phyloP scores from a whole-genome alignment of 2,329 filamentous ascomycete species.

The Emergomyces orientalis region DNA sequence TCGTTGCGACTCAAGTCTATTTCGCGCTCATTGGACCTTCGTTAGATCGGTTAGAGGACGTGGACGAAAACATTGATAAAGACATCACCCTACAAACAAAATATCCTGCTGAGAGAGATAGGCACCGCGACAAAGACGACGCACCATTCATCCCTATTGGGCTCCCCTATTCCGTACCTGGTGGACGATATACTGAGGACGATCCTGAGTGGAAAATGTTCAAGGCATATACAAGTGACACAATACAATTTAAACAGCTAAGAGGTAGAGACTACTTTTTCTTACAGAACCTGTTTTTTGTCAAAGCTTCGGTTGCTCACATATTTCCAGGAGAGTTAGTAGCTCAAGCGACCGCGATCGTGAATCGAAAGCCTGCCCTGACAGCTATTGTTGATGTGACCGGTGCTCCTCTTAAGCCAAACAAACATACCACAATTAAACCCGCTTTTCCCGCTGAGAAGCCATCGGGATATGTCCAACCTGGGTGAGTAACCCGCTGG shows the following conservation, averaged over 20 bases:
- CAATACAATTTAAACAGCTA: not conserved
- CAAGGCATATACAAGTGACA: constrained; percentile 4
- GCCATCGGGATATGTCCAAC: constrained; percentile 10
- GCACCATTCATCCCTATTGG: constrained; percentile 14
- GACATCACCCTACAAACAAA: not conserved
- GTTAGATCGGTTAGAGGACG: not conserved
- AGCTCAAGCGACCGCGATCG: not conserved
- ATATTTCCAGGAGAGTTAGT: not conserved
- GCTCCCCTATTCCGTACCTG: constrained; percentile 9
- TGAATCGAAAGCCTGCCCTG: not conserved
- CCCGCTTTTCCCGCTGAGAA: constrained; percentile 8
- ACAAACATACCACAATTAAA: not conserved
- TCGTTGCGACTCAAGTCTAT: constrained; percentile 1
- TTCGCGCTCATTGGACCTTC: not conserved
- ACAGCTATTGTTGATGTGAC: not conserved
- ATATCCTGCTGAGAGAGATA: constrained; percentile 6
- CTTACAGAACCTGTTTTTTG: not conserved
- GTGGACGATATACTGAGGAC: constrained; percentile 6
- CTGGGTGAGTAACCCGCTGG: constrained; percentile 10
- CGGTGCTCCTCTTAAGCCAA: constrained; percentile 4
- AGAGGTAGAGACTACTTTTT: not conserved
- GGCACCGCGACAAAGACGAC: not conserved
- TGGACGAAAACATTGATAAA: not conserved
- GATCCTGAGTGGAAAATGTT: constrained; percentile 13
- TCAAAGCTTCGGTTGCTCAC: not conserved